These are phyloP conservation scores for Rubia balearica DNA, from an alignment of 305 asterid genomes.

Conservation along the genomic window DNA sequence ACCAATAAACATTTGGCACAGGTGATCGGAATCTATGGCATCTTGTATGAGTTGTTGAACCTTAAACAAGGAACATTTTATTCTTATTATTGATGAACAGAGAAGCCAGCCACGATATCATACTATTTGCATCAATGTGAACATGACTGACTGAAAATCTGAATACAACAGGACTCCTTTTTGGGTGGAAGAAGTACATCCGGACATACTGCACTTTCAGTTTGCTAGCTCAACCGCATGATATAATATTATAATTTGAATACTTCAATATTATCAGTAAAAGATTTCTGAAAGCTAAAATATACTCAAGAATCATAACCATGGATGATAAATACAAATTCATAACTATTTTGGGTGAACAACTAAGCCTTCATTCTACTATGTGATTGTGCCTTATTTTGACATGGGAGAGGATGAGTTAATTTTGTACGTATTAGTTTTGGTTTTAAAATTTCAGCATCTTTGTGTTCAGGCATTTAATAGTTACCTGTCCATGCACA, in stretches of 20 bases:
- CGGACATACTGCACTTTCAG: background rate
- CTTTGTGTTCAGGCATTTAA: no score
- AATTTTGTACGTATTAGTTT: no score
- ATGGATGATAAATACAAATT: no score
- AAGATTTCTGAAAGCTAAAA: background rate
- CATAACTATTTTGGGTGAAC: no score
- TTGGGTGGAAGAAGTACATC: background rate
- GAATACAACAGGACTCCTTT: no score
- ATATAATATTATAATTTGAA: background rate
- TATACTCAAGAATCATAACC: no score
- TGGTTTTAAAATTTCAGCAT: no score
- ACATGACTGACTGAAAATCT: background rate
- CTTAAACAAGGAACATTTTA: conserved; percentile 25
- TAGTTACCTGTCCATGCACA: conserved; percentile 81
- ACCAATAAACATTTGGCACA: conserved; percentile 94
- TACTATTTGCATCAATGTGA: background rate
- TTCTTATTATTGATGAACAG: background rate
- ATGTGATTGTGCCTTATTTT: no score
- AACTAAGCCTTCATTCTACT: no score
- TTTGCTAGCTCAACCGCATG: background rate
- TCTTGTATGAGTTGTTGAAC: conserved; percentile 96
- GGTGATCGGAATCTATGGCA: conserved; percentile 83
- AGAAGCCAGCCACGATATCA: background rate
- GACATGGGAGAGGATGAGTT: no score
- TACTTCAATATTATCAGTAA: background rate